Evolutionary conservation across 345 rosid genomes (phyloP), one percentile per base, ranked within the genome.

Genomic region (Dipteronia dyeriana): DNA sequence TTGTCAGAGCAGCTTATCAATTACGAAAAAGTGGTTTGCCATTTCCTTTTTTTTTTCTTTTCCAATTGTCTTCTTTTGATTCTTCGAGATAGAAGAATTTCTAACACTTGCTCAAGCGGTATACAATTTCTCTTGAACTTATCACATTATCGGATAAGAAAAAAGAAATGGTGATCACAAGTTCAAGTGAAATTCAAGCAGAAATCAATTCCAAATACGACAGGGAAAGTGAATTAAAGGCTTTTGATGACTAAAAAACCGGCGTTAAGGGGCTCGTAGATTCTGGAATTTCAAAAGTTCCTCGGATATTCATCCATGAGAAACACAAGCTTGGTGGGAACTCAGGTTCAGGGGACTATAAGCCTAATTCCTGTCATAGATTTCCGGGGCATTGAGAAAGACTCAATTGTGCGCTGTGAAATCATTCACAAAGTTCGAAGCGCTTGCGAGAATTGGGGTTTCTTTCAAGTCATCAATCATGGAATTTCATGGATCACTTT

Each of bases 211-310:
- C 56, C n/a, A 20, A 71, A 6, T 38, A 19, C 8, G 68, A 85
- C 57, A 72, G 81, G 0, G 13, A 73, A 60, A 80, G 84, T 0
- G 70, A 80, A 59, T 76, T 79, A 19, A 63, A 76, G 47, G 71
- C 70, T 38, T 75, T 82, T 2, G 83, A 79, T 0, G 73, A 62
- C 67, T 39, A 68, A 9, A 73, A 20, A 74, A 3, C 76, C 0
- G 86, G 88, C 6, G 86, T 88, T 1, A 87, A 90, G 59, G 90
- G 91, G n/a, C 86, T 86, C 17, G 79, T 83, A 0, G 88, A 85
- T 51, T 61, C 89, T 75, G 82, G 84, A 0, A 45, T 82, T 54
- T 51, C 71, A 26, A 74, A 77, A 54, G 69, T 88, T 11, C 82
- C 83, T 38, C 29, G 74, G 10, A 79, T 88, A 47, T 88, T 86